Percentiles rank a stretch among this genome's conserved stretches.
Evolutionary conservation across 2,329 filamentous ascomycete genomes (phyloP).

Genomic region (Lasiodiplodia sp.): DNA sequence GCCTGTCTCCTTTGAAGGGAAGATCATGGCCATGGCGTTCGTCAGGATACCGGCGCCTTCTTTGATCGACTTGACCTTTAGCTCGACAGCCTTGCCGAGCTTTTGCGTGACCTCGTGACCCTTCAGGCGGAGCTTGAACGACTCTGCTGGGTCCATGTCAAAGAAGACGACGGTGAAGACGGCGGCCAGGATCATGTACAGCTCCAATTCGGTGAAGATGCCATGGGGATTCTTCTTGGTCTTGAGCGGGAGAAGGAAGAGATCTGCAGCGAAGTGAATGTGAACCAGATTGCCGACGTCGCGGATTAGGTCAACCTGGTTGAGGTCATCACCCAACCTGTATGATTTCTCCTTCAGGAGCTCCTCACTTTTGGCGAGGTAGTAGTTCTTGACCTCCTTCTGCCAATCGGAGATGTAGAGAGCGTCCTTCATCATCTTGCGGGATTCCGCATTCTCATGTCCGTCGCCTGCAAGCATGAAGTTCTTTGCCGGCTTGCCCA

Average conservation of each 20-base stretch:
- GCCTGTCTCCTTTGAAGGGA: conserved; percentile 42
- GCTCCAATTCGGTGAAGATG: conserved; percentile 61
- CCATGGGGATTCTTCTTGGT: conserved; percentile 58
- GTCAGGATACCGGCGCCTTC: conserved; percentile 50
- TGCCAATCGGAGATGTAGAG: conserved; percentile 69
- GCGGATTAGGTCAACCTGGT: conserved; percentile 73
- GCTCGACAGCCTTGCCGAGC: conserved; percentile 58
- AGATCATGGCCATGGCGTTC: conserved; percentile 49
- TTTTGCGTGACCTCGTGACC: conserved; percentile 56
- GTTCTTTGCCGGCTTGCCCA: conserved; percentile 63
- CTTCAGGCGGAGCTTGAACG: conserved; percentile 59
- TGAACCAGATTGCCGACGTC: conserved; percentile 64
- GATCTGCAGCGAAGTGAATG: conserved; percentile 61
- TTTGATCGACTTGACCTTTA: conserved; percentile 56
- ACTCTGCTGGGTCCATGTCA: conserved; percentile 60
- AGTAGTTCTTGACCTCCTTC: conserved; percentile 71
- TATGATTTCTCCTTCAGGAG: conserved; percentile 72
- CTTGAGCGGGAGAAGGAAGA: conserved; percentile 65
- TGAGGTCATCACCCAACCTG: conserved; percentile 62
- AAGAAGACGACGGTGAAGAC: conserved; percentile 64
- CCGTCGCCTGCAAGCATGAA: conserved; percentile 60
- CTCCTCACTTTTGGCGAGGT: conserved; percentile 66
- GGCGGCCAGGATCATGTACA: conserved; percentile 61
- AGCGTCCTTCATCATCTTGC: conserved; percentile 55
- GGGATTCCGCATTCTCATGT: conserved; percentile 40